These are phyloP conservation scores for Adansonia digitata DNA, from an alignment of 345 rosid genomes.

Conservation along the genomic window DNA sequence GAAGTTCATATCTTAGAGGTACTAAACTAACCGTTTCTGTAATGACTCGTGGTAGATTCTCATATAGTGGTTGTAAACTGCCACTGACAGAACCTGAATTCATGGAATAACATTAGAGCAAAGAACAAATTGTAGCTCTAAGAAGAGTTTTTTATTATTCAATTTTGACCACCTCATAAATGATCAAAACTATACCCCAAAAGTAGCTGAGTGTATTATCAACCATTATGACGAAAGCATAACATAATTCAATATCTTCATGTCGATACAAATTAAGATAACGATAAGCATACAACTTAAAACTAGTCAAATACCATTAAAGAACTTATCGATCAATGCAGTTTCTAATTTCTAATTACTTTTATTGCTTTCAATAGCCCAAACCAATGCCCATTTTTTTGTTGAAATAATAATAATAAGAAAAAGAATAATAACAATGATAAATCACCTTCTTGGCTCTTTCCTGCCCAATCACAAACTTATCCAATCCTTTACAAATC, in stretches of 20 bases:
- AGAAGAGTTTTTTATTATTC: background rate
- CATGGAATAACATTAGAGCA: background rate
- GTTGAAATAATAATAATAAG: background rate
- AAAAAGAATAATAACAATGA: background rate
- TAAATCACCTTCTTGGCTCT: constrained; percentile 84
- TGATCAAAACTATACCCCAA: background rate
- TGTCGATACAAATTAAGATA: background rate
- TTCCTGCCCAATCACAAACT: constrained; percentile 98
- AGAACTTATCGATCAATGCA: background rate
- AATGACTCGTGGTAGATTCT: constrained; percentile 69
- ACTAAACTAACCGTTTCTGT: constrained; percentile 55
- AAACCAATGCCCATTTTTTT: background rate
- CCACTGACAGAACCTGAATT: constrained; percentile 91
- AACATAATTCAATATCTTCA: background rate
- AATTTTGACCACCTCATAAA: background rate
- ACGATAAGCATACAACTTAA: background rate
- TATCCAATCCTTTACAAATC: constrained; percentile 83
- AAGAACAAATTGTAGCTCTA: background rate
- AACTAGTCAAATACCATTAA: background rate
- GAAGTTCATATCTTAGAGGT: background rate
- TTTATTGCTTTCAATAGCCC: background rate
- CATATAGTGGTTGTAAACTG: constrained; percentile 97
- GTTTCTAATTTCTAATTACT: background rate
- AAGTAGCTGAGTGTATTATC: background rate
- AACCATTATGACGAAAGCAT: background rate